Conservation (phyloP, 805 yeast genomes). For the Ogataea nonfermentans region DNA sequence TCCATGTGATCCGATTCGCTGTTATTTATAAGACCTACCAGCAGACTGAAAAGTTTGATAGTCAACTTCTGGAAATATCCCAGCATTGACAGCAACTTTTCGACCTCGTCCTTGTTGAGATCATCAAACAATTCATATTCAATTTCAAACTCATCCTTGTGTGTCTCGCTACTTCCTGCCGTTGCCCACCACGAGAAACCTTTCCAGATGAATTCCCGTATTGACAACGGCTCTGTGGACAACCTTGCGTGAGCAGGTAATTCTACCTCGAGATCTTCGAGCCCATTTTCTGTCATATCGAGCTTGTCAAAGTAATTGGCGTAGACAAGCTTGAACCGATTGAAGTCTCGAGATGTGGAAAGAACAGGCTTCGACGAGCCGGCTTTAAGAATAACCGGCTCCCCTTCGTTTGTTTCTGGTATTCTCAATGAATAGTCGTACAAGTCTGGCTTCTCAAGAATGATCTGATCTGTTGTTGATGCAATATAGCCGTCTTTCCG, state of each 20-base stretch:
- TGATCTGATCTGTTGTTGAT: slow-evolving; percentile 63
- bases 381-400: slow-evolving; percentile 24
- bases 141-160: slow-evolving; percentile 38
- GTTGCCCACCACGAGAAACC: slow-evolving; percentile 87
- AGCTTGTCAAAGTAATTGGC: slow-evolving; percentile 15
- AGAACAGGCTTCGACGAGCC: slow-evolving; percentile 10
- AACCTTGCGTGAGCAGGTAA: slow-evolving; percentile 19
- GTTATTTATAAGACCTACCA: slow-evolving; percentile 39
- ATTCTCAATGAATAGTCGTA: slow-evolving; percentile 46
- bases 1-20: slow-evolving; percentile 24
- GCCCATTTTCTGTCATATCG: slow-evolving; percentile 6
- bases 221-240: slow-evolving; percentile 46
- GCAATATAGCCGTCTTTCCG: slow-evolving; percentile 47
- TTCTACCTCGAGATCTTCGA: slow-evolving; percentile 14
- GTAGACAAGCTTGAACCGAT: slow-evolving; percentile 34
- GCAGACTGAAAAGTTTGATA: slow-evolving; percentile 38
- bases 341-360: slow-evolving; percentile 40
- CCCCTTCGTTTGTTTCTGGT: slow-evolving; percentile 14
- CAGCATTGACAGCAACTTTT: slow-evolving; percentile 34
- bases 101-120: slow-evolving; percentile 23
- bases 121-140: slow-evolving; percentile 34
- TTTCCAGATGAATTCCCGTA: slow-evolving; percentile 61
- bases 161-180: slow-evolving; percentile 60
- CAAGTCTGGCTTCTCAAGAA: slow-evolving; percentile 49
- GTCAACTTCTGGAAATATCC: slow-evolving; percentile 55